A percentile compares a stretch with the other conserved stretches of the same genome.
These are phyloP conservation scores for Penicillium pulvis DNA, from an alignment of 495 filamentous ascomycete genomes.

Conservation along the genomic window DNA sequence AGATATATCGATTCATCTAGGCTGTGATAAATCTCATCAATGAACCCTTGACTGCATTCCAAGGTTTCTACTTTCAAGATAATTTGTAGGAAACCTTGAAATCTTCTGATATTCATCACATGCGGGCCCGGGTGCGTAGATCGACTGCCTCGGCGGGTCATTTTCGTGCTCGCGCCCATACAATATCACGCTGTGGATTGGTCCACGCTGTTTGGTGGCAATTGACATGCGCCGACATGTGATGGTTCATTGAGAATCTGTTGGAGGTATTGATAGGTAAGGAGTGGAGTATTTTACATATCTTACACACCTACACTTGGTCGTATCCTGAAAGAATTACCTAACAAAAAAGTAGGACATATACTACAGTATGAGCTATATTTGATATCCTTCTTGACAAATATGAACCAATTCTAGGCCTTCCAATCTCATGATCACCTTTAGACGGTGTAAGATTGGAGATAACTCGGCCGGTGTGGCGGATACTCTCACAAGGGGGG, in stretches of 20 bases:
- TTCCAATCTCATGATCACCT: background rate
- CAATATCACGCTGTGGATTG: constrained; percentile 12
- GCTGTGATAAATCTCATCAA: background rate
- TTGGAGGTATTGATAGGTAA: background rate
- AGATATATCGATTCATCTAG: too few species aligned
- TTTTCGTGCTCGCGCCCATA: constrained; percentile 19
- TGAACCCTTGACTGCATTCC: background rate
- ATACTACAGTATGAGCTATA: too few species aligned
- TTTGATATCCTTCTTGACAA: too few species aligned
- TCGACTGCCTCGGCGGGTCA: constrained; percentile 27
- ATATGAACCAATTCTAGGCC: background rate
- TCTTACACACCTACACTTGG: too few species aligned
- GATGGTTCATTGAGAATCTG: constrained; percentile 3
- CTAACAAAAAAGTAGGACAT: too few species aligned
- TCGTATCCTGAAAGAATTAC: too few species aligned
- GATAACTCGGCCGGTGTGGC: constrained; percentile 1
- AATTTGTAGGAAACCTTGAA: too few species aligned
- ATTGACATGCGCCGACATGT: constrained; percentile 23
- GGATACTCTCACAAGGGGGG: background rate
- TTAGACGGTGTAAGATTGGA: background rate
- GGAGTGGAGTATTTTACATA: background rate
- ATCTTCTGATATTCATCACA: constrained; percentile 1
- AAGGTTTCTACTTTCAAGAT: too few species aligned
- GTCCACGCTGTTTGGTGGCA: constrained; percentile 15
- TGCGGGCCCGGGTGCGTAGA: background rate